Percentiles rank a stretch among this genome's conserved stretches.
Evolutionary conservation across 495 filamentous ascomycete genomes (phyloP).

Genomic region (Penicillium diatomitis): DNA sequence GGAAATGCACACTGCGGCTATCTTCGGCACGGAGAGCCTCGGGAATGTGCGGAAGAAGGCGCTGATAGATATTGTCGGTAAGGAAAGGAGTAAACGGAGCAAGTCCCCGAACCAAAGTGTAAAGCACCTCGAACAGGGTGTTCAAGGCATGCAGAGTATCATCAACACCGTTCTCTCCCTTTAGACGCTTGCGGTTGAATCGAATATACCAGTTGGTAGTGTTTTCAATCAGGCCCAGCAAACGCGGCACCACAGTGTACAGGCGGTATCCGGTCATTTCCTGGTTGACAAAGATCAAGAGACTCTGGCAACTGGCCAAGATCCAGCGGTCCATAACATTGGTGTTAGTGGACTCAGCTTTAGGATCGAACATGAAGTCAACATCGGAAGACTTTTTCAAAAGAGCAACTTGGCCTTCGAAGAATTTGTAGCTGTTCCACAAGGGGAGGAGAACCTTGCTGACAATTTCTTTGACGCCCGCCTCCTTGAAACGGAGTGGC

Average conservation of each 20-base stretch:
- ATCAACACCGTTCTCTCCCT: constrained; percentile 81
- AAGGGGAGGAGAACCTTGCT: constrained; percentile 87
- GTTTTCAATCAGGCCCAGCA: constrained; percentile 85
- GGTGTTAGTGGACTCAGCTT: constrained; percentile 59
- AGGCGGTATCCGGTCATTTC: constrained; percentile 90
- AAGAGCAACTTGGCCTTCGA: constrained; percentile 87
- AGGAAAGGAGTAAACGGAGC: constrained; percentile 96
- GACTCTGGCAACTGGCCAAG: constrained; percentile 82
- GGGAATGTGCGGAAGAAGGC: constrained; percentile 73
- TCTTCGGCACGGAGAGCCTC: constrained; percentile 56
- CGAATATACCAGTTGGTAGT: constrained; percentile 99
- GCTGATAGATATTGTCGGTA: constrained; percentile 86
- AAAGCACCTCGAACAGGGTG: constrained; percentile 94
- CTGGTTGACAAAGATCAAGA: constrained; percentile 86
- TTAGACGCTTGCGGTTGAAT: constrained; percentile 94
- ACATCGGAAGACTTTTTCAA: constrained; percentile 80
- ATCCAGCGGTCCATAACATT: constrained; percentile 99
- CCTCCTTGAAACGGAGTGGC: constrained; percentile 83
- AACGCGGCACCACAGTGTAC: constrained; percentile 88
- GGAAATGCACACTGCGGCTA: constrained; percentile 81
- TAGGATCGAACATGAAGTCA: constrained; percentile 73
- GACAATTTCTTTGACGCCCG: constrained; percentile 92
- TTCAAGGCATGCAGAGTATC: constrained; percentile 89
- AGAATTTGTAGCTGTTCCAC: constrained; percentile 98
- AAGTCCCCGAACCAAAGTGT: constrained; percentile 73